These are phyloP conservation scores for Macroventuria anomochaeta DNA, from an alignment of 2,329 filamentous ascomycete species.

Conservation along the genomic window DNA sequence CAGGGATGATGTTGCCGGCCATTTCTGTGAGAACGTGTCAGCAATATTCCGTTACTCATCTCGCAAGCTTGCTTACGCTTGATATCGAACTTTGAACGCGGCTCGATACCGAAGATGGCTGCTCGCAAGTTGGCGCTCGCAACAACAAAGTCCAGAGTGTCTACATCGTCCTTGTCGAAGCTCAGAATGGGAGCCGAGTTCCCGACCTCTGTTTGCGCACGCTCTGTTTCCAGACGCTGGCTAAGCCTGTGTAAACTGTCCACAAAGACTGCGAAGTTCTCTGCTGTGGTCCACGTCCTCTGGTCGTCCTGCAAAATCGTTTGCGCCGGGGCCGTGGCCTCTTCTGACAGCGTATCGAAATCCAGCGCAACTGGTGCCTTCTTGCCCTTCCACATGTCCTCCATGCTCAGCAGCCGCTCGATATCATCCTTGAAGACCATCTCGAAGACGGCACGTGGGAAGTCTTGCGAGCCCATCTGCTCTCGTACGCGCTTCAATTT, in stretches of 20 bases:
- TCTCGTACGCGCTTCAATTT: conserved; percentile 83
- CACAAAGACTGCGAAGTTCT: conserved; percentile 86
- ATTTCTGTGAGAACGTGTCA: conserved; percentile 67
- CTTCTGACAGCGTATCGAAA: conserved; percentile 66
- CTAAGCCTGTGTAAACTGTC: conserved; percentile 82
- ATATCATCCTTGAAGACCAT: conserved; percentile 93
- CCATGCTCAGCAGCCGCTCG: conserved; percentile 79
- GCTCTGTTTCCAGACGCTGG: conserved; percentile 71
- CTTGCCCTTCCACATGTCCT: conserved; percentile 94
- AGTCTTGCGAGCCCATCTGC: conserved; percentile 78
- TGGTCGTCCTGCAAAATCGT: conserved; percentile 72
- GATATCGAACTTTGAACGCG: conserved; percentile 91
- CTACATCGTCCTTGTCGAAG: conserved; percentile 96
- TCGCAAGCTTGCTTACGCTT: conserved; percentile 64
- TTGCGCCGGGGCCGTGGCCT: conserved; percentile 59
- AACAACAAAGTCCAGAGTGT: conserved; percentile 93
- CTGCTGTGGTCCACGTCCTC: conserved; percentile 76
- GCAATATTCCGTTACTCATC: background rate
- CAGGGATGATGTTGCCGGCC: conserved; percentile 98
- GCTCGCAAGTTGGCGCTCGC: conserved; percentile 90
- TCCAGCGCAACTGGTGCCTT: conserved; percentile 75
- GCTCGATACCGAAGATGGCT: conserved; percentile 84
- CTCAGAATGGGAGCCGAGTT: conserved; percentile 67
- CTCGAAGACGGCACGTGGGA: conserved; percentile 81
- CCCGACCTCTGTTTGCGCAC: conserved; percentile 59